Conservation (phyloP, 106 monocot species). For the Dendrobium officinale region DNA sequence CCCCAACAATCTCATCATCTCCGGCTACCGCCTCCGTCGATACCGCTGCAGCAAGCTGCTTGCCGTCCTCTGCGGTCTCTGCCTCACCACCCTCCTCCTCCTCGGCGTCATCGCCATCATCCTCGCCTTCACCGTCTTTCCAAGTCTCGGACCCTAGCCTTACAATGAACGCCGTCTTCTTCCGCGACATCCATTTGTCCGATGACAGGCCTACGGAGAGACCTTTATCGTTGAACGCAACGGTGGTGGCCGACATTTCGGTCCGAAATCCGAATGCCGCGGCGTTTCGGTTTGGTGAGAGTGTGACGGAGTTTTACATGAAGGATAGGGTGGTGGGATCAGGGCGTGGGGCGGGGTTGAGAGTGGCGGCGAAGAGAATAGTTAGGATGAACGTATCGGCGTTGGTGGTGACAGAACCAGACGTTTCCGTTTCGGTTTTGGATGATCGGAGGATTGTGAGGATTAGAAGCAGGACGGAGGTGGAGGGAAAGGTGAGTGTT, state of each 20-base stretch:
- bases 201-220: not conserved
- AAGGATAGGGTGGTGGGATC: slow-evolving; percentile 5
- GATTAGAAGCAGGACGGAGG: slow-evolving; percentile 18
- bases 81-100: not conserved
- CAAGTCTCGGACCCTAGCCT: slow-evolving; percentile 13
- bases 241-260: slow-evolving; percentile 21
- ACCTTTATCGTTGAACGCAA: not conserved
- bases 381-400: slow-evolving; percentile 22
- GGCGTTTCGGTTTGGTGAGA: slow-evolving; percentile 11
- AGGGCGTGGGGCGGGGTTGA: not conserved
- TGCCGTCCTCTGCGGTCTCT: slow-evolving; percentile 3
- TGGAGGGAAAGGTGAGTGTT: slow-evolving; percentile 17
- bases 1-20: too few species aligned
- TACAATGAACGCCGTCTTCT: not conserved
- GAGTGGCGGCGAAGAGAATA: slow-evolving; percentile 3
- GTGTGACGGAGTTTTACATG: slow-evolving; percentile 13
- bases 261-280: slow-evolving; percentile 26
- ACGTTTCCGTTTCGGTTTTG: not conserved
- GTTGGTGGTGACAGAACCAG: not conserved
- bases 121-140: slow-evolving; percentile 24
- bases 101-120: slow-evolving; percentile 17
- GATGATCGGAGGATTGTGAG: too few species aligned
- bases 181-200: not conserved
- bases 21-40: not conserved
- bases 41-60: not conserved